Conservation (phyloP, 2,329 filamentous ascomycete species). For the Fusarium sambucinum region DNA sequence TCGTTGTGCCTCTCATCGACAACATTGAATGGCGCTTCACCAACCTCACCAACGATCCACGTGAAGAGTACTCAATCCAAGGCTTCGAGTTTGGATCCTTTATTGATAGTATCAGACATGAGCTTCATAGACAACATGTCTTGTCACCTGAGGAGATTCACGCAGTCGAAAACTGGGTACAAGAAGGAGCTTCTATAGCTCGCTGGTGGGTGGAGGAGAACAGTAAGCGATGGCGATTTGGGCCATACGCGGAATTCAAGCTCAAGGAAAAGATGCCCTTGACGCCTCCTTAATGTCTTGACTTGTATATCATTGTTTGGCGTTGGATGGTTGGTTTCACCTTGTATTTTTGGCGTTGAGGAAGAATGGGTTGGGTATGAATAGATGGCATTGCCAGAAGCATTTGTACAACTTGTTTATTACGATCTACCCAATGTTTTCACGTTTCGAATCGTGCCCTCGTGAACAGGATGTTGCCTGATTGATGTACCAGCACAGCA, state of each 20-base stretch:
- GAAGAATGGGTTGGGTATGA: neutral
- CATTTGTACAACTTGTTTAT: neutral
- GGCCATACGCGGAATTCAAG: slow-evolving; percentile 12
- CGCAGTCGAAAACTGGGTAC: slow-evolving; percentile 48
- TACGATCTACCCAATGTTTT: neutral
- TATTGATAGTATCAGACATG: slow-evolving; percentile 39
- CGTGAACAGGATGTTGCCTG: neutral
- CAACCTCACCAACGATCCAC: slow-evolving; percentile 45
- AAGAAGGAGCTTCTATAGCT: slow-evolving; percentile 50
- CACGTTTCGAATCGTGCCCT: no score
- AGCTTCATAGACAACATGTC: slow-evolving; percentile 25
- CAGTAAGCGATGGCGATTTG: slow-evolving; percentile 51
- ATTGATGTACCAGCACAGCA: neutral
- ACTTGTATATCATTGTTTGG: slow-evolving; percentile 1
- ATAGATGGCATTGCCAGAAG: neutral
- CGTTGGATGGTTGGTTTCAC: neutral
- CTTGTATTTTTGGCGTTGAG: neutral
- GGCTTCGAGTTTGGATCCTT: slow-evolving; percentile 48
- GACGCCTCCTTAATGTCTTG: neutral
- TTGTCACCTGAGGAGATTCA: neutral
- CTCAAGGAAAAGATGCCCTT: slow-evolving; percentile 1
- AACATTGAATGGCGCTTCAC: slow-evolving; percentile 52
- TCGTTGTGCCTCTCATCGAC: slow-evolving; percentile 50
- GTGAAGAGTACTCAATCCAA: slow-evolving; percentile 44
- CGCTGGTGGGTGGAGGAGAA: slow-evolving; percentile 54